These are phyloP conservation scores for Noccaea bulbosa DNA, from an alignment of 345 rosid species.

Conservation along the genomic window DNA sequence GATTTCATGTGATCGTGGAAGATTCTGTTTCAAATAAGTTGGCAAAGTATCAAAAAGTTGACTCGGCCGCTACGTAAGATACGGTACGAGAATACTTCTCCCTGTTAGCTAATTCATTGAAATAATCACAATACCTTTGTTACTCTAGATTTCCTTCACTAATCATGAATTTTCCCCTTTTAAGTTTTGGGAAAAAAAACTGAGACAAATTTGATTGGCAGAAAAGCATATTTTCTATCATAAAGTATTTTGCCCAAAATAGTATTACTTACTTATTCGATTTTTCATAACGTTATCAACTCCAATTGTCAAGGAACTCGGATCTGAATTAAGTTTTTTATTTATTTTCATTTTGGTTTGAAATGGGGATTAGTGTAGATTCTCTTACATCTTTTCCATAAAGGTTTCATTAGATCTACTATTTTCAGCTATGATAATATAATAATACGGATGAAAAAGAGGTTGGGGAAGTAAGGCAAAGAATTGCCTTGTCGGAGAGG, in stretches of 20 bases:
- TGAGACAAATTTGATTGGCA: background rate
- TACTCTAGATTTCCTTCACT: background rate
- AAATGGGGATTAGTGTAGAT: conserved; percentile 19
- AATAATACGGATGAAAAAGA: conserved; percentile 15
- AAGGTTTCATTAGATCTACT: conserved; percentile 17
- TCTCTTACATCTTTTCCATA: conserved; percentile 21
- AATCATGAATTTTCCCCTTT: background rate
- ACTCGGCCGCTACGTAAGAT: conserved; percentile 28
- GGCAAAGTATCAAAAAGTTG: conserved; percentile 41
- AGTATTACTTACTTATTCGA: conserved; percentile 7
- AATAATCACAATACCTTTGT: conserved; percentile 1
- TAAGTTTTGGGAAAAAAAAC: background rate
- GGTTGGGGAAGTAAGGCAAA: conserved; percentile 52
- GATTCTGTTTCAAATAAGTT: conserved; percentile 36
- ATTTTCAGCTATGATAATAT: conserved; percentile 13
- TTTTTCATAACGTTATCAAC: background rate
- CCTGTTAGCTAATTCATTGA: conserved; percentile 20
- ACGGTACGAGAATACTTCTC: conserved; percentile 29
- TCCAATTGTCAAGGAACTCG: conserved; percentile 22
- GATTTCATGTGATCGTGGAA: conserved; percentile 21
- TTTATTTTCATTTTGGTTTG: background rate
- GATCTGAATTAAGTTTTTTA: conserved; percentile 13
- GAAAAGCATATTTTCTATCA: background rate
- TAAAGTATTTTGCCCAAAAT: background rate
- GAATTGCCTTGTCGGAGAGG: conserved; percentile 67